Base-by-base conservation (phyloP, 768 basidiomycete species). In the Clathrus columnatus region DNA sequence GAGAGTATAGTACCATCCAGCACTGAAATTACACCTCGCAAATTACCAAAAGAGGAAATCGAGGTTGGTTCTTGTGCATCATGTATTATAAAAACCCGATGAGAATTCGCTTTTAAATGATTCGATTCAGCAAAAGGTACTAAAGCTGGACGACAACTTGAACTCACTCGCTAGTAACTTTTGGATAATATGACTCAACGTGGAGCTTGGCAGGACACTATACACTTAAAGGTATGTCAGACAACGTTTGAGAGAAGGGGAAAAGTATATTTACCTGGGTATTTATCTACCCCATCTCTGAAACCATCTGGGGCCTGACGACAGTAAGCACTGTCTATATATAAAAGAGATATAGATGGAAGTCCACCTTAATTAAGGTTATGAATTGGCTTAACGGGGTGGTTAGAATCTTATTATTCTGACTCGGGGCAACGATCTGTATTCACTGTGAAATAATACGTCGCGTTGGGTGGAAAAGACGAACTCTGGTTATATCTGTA, bases 81-180 rank as follows among this genome's bases (percentile, higher is more conserved):
- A 51, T 79, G 77, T 1, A 82, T 85, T 20, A 91, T 80, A 64
- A 91, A 91, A 10, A 91, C 74, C 26, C 89, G 79, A 63, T 90
- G 88, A 0, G 89, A 74, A 64, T 84, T 85, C 30, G 89, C 89
- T 91, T 7, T 46, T 32, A 27, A 55, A 21, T 18, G 47, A 11
- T 21, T 24, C 44, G 48, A 11, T 26, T 24, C 27, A 7, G 43
- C 11, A 52, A 27, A 45, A 36, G 42, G n/a, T n/a, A n/a, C 7
- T 10, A 21, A n/a, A 6, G 8, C 21, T 43, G 7, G 14, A 32
- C 47, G 20, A 30, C 7, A 11, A 36, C 18, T 28, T 43, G 7
- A 21, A 75, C 85, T 60, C 63, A 91, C 88, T 91, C 2, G 89
- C 87, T 21, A 91, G 76, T 7, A 91, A 73, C 65, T 91, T 91